Conservation (phyloP, 768 basidiomycete species). For the Macrolepiota albuminosa region DNA sequence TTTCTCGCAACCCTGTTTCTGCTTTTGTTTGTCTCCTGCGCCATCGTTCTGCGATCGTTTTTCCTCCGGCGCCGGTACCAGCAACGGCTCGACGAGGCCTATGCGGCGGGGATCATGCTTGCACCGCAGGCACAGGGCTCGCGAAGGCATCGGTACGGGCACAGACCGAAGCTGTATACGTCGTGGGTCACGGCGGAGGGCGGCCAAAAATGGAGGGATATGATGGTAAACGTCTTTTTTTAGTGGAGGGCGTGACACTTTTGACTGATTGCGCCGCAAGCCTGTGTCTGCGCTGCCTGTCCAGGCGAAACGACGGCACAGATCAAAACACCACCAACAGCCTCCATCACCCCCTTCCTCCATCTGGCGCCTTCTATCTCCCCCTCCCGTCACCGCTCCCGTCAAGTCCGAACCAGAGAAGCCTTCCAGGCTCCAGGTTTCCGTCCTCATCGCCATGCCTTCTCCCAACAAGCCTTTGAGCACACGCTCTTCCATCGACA, state of each 20-base stretch:
- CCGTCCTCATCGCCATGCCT: slow-evolving; percentile 59
- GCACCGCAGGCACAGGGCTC: slow-evolving; percentile 35
- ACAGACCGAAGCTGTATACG: slow-evolving; percentile 49
- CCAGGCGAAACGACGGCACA: slow-evolving; percentile 27
- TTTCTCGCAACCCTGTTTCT: slow-evolving; percentile 70
- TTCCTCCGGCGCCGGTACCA: slow-evolving; percentile 55
- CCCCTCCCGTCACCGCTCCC: not conserved
- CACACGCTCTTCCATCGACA: slow-evolving; percentile 13
- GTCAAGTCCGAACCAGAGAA: not conserved
- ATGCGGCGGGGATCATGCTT: slow-evolving; percentile 45
- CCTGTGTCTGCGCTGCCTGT: slow-evolving; percentile 35
- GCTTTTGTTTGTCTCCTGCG: slow-evolving; percentile 58
- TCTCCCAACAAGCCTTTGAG: slow-evolving; percentile 22
- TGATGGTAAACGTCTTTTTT: slow-evolving; percentile 34
- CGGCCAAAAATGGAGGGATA: slow-evolving; percentile 39
- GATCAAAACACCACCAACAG: slow-evolving; percentile 15
- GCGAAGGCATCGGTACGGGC: slow-evolving; percentile 36
- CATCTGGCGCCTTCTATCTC: not conserved
- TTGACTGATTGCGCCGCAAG: slow-evolving; percentile 18
- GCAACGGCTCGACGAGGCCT: slow-evolving; percentile 46
- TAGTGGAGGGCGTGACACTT: not conserved
- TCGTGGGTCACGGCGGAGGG: slow-evolving; percentile 30
- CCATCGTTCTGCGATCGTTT: slow-evolving; percentile 61
- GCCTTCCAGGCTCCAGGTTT: slow-evolving; percentile 37
- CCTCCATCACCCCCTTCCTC: not conserved